These are phyloP conservation scores for Neonectria sp. DNA, from an alignment of 2,329 filamentous ascomycete species.

Conservation along the genomic window DNA sequence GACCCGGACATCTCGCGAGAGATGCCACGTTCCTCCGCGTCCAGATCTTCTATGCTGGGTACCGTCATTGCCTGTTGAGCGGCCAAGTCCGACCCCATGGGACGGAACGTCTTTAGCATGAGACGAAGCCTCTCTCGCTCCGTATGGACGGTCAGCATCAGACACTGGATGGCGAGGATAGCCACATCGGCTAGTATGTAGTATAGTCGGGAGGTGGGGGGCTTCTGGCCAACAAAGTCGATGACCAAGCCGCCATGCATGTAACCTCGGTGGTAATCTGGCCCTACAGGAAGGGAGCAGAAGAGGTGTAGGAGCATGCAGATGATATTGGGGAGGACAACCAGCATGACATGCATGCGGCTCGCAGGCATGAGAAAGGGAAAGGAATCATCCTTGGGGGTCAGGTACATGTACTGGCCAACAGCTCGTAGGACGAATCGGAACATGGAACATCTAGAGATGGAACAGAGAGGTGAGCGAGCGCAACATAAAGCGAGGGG, in stretches of 20 bases:
- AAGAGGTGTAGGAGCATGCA: conserved; percentile 74
- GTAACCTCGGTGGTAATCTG: conserved; percentile 75
- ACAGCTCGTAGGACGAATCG: conserved; percentile 72
- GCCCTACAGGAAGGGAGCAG: conserved; percentile 68
- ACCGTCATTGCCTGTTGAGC: conserved; percentile 43
- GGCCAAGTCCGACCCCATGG: conserved; percentile 50
- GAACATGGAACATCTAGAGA: conserved; percentile 73
- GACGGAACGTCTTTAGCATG: conserved; percentile 58
- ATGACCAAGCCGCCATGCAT: conserved; percentile 77
- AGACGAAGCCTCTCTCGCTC: conserved; percentile 72
- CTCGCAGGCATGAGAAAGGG: conserved; percentile 70
- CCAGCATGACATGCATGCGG: conserved; percentile 69
- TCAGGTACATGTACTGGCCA: conserved; percentile 75
- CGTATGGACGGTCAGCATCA: conserved; percentile 75
- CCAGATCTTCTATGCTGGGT: conserved; percentile 64
- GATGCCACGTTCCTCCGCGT: conserved; percentile 71
- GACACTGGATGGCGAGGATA: conserved; percentile 71
- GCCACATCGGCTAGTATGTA: conserved; percentile 70
- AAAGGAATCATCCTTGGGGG: conserved; percentile 72
- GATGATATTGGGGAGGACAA: conserved; percentile 71
- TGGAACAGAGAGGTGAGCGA: conserved; percentile 8
- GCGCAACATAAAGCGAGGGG: conserved; percentile 9
- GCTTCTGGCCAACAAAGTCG: conserved; percentile 78
- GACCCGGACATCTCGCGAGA: conserved; percentile 57
- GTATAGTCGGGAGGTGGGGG: conserved; percentile 69